Base-by-base conservation (phyloP, 2,329 filamentous ascomycete genomes). In the Zymoseptoria crescenta region DNA sequence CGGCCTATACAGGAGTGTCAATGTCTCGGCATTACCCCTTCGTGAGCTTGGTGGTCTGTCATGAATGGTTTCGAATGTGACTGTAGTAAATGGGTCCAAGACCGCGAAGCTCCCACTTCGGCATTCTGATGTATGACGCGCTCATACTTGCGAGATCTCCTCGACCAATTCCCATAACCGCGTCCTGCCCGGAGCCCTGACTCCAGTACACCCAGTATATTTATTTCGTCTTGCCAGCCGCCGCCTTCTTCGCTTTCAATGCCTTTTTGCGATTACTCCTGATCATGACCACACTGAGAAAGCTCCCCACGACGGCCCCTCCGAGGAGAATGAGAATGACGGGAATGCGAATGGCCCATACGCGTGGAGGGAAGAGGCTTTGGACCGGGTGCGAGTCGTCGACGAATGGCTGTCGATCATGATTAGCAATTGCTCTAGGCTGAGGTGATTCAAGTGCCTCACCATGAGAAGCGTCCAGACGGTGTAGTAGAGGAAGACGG, bases 381-480 rank as follows among this genome's bases (percentile, higher is more conserved):
- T 99, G 94, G 60, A 97, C 87, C 59, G 91, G 87, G 76, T 99
- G 94, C 74, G 91, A 90, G 59, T 88, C 84, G 76, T 99, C 94
- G 76, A 99, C 94, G 76, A 99, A 99, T 74, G 94, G 94, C 94
- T 99, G 60, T 21, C 16, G 3, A 21, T 55, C 21, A 16, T 16
- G 27, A 41, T 54, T 30, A 52, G 30, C 41, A 5, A 30, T 21
- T 4, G 8, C 27, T 30, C 49, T 9, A 16, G 8, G 30, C 35
- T 24, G 60, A 45, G 27, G 20, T 52, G 41, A 54, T 54, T 45
- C 52, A 7, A 27, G 10, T 35, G 50, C 53, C 70, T 77, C 84
- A 96, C 94, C 89, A 99, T 97, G 67, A 97, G 83, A 65, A 99
- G 83, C 28, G 94, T 96, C 94, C 94, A 99, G 76, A 96, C 84